phyloP scores from a whole-genome alignment of 345 rosid species.

The Eucalyptus shirleyi region DNA sequence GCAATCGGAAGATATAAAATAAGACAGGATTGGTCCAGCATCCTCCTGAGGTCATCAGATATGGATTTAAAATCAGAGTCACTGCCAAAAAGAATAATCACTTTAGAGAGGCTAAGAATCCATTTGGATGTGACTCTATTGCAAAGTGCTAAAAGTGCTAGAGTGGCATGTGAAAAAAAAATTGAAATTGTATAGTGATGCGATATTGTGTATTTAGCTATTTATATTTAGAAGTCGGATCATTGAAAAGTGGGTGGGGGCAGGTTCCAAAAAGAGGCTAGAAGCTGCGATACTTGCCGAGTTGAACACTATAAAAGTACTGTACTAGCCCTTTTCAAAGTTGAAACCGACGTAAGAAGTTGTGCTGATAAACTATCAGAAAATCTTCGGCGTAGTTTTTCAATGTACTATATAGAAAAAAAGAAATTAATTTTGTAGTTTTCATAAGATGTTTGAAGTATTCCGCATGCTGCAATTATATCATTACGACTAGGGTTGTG shows the following conservation, averaged over 20 bases:
- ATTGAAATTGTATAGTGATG: not conserved
- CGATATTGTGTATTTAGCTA: not conserved
- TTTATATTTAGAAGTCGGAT: not conserved
- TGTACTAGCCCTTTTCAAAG: not conserved
- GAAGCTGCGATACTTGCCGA: not conserved
- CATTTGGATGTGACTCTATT: not conserved
- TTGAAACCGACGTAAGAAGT: not conserved
- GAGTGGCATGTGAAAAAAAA: not conserved
- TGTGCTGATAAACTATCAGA: not conserved
- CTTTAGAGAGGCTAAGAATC: not conserved
- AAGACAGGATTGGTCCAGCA: not conserved
- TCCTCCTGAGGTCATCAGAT: not conserved
- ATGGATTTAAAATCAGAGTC: not conserved
- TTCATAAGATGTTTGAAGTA: not conserved
- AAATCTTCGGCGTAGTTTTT: accelerated
- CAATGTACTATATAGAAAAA: not conserved
- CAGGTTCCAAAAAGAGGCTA: not conserved
- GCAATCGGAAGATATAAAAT: not conserved
- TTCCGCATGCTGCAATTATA: not conserved
- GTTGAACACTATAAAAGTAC: not conserved
- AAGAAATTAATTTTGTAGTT: not conserved
- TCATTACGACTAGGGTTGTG: not conserved
- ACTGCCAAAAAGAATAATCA: not conserved
- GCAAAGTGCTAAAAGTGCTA: not conserved
- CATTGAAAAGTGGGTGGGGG: accelerated